These are phyloP conservation scores for Paxillus rubicundulus DNA, from an alignment of 768 basidiomycete genomes.

Conservation along the genomic window DNA sequence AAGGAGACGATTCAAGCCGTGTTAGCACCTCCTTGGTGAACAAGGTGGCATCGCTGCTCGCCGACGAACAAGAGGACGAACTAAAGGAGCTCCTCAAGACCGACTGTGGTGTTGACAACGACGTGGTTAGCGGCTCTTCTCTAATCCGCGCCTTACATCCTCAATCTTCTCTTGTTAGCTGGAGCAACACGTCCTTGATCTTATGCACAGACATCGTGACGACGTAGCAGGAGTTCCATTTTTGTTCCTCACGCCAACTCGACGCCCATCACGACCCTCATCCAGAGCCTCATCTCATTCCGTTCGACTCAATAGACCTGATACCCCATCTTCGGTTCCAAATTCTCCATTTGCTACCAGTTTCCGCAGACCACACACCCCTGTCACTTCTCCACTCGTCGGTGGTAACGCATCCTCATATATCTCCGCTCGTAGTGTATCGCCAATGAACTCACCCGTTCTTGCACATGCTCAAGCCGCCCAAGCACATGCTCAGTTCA, in stretches of 20 bases:
- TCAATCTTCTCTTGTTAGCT: slow-evolving; percentile 43
- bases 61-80: slow-evolving; percentile 83
- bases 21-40: slow-evolving; percentile 65
- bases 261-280: slow-evolving; percentile 77
- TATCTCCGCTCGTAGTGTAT: slow-evolving; percentile 50
- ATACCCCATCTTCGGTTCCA: slow-evolving; percentile 74
- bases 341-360: slow-evolving; percentile 71
- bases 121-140: slow-evolving; percentile 48
- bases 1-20: slow-evolving; percentile 49
- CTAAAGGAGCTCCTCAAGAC: slow-evolving; percentile 74
- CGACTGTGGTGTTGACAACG: slow-evolving; percentile 66
- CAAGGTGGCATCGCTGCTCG: slow-evolving; percentile 67
- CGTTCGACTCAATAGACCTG: slow-evolving; percentile 64
- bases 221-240: slow-evolving; percentile 81
- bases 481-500: slow-evolving; percentile 58
- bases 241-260: slow-evolving; percentile 75
- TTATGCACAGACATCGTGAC: slow-evolving; percentile 95
- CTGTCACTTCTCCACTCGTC: slow-evolving; percentile 73
- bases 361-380: slow-evolving; percentile 79
- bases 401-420: slow-evolving; percentile 53
- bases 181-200: slow-evolving; percentile 86
- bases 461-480: slow-evolving; percentile 54
- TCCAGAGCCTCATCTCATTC: slow-evolving; percentile 76
- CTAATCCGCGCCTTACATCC: slow-evolving; percentile 13
- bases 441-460: slow-evolving; percentile 67